Conservation (phyloP, 176 grass and related monocot species). For the Aegilops umbellulata region DNA sequence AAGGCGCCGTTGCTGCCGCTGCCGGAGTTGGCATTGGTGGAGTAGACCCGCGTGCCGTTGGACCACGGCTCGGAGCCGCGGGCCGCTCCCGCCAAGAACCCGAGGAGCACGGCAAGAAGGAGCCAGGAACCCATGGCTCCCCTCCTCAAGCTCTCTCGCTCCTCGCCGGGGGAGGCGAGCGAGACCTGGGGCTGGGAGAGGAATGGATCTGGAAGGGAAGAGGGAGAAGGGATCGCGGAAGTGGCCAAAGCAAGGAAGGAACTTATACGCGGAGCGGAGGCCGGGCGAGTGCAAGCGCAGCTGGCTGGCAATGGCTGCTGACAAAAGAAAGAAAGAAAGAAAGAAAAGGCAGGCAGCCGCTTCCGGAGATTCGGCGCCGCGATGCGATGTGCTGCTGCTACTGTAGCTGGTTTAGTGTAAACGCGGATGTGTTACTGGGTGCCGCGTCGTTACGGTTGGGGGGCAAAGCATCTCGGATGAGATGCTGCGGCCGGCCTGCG, state of each 20-base stretch:
- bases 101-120: slow-evolving; percentile 27
- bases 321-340: slow-evolving; percentile 9
- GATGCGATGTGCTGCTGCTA: neutral
- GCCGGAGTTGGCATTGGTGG: slow-evolving; percentile 19
- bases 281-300: neutral
- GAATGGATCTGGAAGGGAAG: slow-evolving; percentile 60
- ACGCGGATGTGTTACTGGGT: neutral
- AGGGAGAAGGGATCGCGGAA: slow-evolving; percentile 10
- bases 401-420: neutral
- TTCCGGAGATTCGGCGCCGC: slow-evolving; percentile 20
- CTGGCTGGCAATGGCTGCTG: slow-evolving; percentile 31
- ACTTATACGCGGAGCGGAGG: slow-evolving; percentile 41
- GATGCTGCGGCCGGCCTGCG: too few species aligned
- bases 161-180: neutral
- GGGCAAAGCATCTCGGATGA: slow-evolving; percentile 30
- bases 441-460: neutral
- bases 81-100: slow-evolving; percentile 22
- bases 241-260: slow-evolving; percentile 30
- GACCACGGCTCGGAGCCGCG: slow-evolving; percentile 51
- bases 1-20: slow-evolving; percentile 57
- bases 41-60: slow-evolving; percentile 53
- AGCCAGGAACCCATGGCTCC: slow-evolving; percentile 29
- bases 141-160: neutral
- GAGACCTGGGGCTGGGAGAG: neutral
- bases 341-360: neutral